These are phyloP conservation scores for Trichophyton verrucosum DNA, from an alignment of 2,329 filamentous ascomycete genomes.

Conservation along the genomic window DNA sequence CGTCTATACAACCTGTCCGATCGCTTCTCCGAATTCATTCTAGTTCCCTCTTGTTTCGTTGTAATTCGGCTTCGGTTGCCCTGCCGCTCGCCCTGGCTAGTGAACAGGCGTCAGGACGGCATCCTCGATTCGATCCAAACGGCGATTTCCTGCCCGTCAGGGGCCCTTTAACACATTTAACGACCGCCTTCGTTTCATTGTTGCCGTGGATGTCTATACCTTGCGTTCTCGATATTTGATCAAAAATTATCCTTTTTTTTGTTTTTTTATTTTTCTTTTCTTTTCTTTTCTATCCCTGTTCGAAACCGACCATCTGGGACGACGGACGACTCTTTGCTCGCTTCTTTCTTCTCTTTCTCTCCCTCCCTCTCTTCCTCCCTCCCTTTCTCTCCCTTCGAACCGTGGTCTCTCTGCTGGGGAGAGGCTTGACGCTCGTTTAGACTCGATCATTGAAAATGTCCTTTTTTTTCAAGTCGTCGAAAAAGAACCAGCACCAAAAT, in stretches of 20 bases:
- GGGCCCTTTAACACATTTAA: background rate
- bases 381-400: background rate
- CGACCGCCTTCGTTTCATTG: background rate
- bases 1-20: background rate
- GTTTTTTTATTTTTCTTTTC: too few relatives aligned
- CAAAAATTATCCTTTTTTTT: background rate
- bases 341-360: background rate
- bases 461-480: slow-evolving; percentile 72
- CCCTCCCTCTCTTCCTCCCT: background rate
- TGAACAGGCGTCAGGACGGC: background rate
- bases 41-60: background rate
- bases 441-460: slow-evolving; percentile 45
- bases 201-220: background rate
- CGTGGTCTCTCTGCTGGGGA: background rate
- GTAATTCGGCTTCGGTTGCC: background rate
- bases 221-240: background rate
- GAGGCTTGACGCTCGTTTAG: background rate
- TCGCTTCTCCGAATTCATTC: background rate
- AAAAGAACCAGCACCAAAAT: slow-evolving; percentile 48
- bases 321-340: too few relatives aligned
- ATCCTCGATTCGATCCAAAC: background rate
- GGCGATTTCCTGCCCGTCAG: background rate
- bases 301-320: background rate
- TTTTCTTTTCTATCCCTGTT: background rate
- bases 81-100: background rate